A percentile compares a stretch with the other conserved stretches of the same genome.
Evolutionary conservation across 1,284 basidiomycete species (phyloP).

Genomic region (Ustanciosporium gigantosporum): DNA sequence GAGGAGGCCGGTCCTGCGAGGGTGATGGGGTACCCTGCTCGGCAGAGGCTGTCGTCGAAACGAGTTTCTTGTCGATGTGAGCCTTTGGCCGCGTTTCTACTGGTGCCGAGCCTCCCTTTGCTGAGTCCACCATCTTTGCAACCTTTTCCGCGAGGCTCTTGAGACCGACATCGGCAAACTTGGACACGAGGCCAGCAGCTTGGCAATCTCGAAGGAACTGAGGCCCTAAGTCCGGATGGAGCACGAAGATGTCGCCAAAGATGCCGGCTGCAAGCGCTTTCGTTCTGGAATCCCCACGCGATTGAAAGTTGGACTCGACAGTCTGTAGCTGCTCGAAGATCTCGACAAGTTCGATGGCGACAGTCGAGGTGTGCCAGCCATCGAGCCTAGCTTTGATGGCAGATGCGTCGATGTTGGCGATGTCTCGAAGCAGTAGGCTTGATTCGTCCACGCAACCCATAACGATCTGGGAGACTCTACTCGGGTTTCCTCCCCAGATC

Average conservation of each 20-base stretch:
- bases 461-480: constrained; percentile 13
- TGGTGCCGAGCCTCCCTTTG: neutral
- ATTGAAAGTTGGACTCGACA: constrained; percentile 34
- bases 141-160: constrained; percentile 22
- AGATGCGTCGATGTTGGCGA: constrained; percentile 9
- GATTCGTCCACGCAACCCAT: constrained; percentile 20
- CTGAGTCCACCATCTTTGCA: neutral
- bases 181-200: constrained; percentile 16
- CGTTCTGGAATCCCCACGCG: constrained; percentile 38
- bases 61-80: neutral
- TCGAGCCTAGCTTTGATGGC: constrained; percentile 19
- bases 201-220: constrained; percentile 31
- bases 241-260: constrained; percentile 30
- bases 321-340: constrained; percentile 34
- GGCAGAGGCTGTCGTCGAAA: too few relatives aligned
- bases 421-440: constrained; percentile 24
- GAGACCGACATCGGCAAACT: constrained; percentile 33
- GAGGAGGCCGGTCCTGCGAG: too few relatives aligned
- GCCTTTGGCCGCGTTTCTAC: neutral
- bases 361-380: constrained; percentile 24
- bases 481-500: constrained; percentile 29
- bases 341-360: constrained; percentile 32
- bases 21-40: too few relatives aligned
- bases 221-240: constrained; percentile 17
- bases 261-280: constrained; percentile 23